Evolutionary conservation across 2,329 filamentous ascomycete species (phyloP).

Genomic region (Grosmannia clavigera): DNA sequence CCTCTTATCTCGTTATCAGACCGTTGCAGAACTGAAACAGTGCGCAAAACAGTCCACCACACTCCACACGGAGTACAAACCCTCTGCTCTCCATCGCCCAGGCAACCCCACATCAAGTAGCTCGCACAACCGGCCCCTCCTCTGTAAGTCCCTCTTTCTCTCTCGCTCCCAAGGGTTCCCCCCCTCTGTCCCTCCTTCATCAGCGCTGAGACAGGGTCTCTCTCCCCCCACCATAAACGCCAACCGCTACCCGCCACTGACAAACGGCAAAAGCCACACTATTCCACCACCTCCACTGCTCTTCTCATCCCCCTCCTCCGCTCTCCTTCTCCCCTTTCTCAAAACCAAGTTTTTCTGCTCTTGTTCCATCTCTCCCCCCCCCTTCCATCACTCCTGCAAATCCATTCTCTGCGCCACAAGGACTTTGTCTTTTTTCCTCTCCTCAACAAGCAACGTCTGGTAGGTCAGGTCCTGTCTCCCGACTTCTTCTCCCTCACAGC

Average conservation of each 20-base stretch:
- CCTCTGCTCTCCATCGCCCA: not conserved
- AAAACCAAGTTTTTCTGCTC: not conserved
- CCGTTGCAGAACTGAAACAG: not conserved
- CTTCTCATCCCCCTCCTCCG: not conserved
- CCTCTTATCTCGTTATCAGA: too few species aligned
- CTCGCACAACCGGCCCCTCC: not conserved
- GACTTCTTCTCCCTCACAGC: not conserved
- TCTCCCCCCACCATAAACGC: not conserved
- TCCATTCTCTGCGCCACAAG: not conserved
- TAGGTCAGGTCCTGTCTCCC: not conserved
- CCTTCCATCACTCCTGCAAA: not conserved
- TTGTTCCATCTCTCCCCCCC: not conserved
- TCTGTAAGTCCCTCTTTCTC: not conserved
- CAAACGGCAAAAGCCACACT: not conserved
- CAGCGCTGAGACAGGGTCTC: not conserved
- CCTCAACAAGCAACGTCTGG: not conserved
- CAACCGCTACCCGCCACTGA: not conserved
- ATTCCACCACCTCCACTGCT: not conserved
- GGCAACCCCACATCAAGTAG: not conserved
- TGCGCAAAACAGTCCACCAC: not conserved
- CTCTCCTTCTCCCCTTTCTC: not conserved
- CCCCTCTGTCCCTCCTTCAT: not conserved
- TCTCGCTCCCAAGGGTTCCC: too few species aligned
- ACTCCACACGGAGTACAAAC: not conserved
- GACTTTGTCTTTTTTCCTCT: not conserved